These are phyloP conservation scores for Populus tremula DNA, from an alignment of 345 rosid genomes.

Conservation along the genomic window DNA sequence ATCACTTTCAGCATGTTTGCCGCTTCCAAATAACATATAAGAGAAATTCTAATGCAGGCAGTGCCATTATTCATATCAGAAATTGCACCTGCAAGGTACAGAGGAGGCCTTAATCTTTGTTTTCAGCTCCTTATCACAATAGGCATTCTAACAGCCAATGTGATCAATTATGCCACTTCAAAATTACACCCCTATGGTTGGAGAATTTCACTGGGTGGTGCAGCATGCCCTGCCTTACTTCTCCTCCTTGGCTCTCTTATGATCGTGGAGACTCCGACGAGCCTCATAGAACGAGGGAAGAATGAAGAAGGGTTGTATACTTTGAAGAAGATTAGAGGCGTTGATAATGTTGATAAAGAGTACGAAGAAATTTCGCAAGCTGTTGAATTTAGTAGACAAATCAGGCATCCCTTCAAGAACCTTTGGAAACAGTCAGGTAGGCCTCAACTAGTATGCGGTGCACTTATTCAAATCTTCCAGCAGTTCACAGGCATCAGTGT, in stretches of 20 bases:
- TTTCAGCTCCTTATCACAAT: constrained; percentile 28
- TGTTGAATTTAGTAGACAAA: constrained; percentile 39
- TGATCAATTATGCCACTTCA: constrained; percentile 25
- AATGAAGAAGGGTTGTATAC: constrained; percentile 31
- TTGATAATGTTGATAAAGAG: constrained; percentile 45
- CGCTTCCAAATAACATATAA: no score
- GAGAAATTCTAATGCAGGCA: constrained; percentile 21
- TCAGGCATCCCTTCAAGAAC: constrained; percentile 42
- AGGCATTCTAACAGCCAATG: constrained; percentile 24
- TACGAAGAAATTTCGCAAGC: constrained; percentile 42
- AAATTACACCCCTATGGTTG: constrained; percentile 44
- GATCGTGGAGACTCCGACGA: constrained; percentile 66
- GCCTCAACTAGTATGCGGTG: constrained; percentile 55
- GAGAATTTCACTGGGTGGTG: constrained; percentile 66
- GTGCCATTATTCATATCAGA: constrained; percentile 38
- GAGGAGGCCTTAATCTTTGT: constrained; percentile 34
- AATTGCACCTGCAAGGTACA: constrained; percentile 26
- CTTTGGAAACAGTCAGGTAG: constrained; percentile 33
- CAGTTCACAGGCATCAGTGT: constrained; percentile 69
- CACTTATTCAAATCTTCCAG: constrained; percentile 53
- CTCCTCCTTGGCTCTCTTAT: constrained; percentile 54
- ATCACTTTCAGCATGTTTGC: no score
- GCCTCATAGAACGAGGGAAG: constrained; percentile 58
- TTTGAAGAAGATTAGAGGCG: constrained; percentile 55
- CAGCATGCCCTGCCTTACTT: constrained; percentile 52